Evolutionary conservation across 768 basidiomycete species (phyloP).

Genomic region (Peribolospora baueri): DNA sequence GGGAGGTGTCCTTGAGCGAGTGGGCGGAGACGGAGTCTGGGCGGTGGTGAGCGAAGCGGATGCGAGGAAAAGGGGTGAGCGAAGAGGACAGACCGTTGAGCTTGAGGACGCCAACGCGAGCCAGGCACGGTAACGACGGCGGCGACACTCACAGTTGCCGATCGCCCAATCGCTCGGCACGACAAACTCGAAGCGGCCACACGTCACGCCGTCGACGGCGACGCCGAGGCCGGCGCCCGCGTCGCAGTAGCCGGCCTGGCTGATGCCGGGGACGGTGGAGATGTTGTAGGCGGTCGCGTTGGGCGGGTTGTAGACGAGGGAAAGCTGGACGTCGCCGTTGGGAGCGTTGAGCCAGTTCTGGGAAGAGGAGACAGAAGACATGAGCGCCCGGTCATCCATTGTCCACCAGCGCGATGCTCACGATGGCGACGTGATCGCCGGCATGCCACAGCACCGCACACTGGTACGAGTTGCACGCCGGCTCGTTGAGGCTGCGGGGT

Average conservation of each 20-base stretch:
- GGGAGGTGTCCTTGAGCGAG: constrained; percentile 2
- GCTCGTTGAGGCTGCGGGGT: constrained; percentile 6
- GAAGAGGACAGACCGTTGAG: background rate
- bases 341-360: constrained; percentile 11
- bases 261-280: background rate
- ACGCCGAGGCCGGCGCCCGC: constrained; percentile 5
- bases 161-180: constrained; percentile 5
- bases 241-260: constrained; percentile 9
- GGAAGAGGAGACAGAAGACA: constrained; percentile 3
- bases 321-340: constrained; percentile 7
- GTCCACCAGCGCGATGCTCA: background rate
- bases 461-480: constrained; percentile 8
- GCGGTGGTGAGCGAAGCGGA: background rate
- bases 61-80: background rate
- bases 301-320: constrained; percentile 6
- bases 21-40: constrained; percentile 8
- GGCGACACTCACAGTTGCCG: constrained; percentile 5
- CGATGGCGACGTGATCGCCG: background rate
- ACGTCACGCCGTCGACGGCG: constrained; percentile 3
- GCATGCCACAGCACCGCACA: background rate
- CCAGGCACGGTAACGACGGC: accelerated
- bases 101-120: background rate
- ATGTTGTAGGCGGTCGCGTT: constrained; percentile 5
- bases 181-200: constrained; percentile 7
- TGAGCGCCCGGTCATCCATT: background rate